phyloP scores from a whole-genome alignment of 2,329 filamentous ascomycete genomes.

The Zymoseptoria tritici region DNA sequence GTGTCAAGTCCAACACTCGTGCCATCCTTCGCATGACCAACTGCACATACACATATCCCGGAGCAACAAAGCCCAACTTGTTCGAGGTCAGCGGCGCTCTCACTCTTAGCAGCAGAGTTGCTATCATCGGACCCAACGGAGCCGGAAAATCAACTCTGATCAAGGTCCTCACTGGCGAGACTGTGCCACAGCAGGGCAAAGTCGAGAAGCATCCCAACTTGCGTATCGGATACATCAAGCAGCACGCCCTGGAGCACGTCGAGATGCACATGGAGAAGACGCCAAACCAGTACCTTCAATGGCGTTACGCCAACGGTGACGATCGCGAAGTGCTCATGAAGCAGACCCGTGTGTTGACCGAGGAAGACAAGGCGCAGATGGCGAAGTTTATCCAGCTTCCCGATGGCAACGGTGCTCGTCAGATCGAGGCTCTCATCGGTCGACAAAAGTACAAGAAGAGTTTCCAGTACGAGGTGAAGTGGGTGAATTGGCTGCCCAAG shows the following conservation, averaged over 20 bases:
- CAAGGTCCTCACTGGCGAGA: constrained; percentile 91
- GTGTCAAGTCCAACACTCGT: constrained; percentile 90
- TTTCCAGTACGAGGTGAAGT: constrained; percentile 98
- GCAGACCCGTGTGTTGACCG: constrained; percentile 84
- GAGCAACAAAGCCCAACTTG: constrained; percentile 78
- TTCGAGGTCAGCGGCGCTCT: constrained; percentile 80
- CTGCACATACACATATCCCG: constrained; percentile 90
- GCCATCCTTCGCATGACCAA: constrained; percentile 93
- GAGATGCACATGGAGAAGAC: constrained; percentile 99
- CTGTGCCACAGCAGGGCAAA: constrained; percentile 71
- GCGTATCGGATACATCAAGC: constrained; percentile 98
- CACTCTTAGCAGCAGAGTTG: constrained; percentile 81
- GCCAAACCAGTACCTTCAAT: constrained; percentile 96
- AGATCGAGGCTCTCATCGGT: constrained; percentile 84
- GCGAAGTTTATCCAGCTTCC: constrained; percentile 79
- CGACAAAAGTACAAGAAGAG: constrained; percentile 99
- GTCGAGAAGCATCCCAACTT: constrained; percentile 98
- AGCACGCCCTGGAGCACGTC: constrained; percentile 97
- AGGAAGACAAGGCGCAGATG: constrained; percentile 82
- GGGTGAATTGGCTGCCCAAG: constrained; percentile 82
- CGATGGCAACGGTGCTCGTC: constrained; percentile 69
- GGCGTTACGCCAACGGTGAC: constrained; percentile 95
- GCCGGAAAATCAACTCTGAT: constrained; percentile 97
- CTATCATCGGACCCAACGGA: constrained; percentile 95
- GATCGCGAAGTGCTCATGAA: constrained; percentile 97